A percentile compares a stretch with the other conserved stretches of the same genome.
Evolutionary conservation across 352 stramenopile genomes (phyloP).

Genomic region (Plasmopara halstedii): DNA sequence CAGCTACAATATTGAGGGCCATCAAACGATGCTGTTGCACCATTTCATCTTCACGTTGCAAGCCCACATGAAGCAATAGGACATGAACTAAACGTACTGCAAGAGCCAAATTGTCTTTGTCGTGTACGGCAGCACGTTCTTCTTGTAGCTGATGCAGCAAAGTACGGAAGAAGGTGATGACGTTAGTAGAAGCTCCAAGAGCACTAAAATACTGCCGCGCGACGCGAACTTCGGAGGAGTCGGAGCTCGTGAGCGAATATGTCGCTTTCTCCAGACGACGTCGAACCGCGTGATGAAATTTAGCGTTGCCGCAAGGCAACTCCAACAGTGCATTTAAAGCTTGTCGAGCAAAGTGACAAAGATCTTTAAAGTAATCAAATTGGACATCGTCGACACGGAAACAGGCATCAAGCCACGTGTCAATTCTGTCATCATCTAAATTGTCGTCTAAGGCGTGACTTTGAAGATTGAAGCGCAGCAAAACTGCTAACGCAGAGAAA

Average conservation of each 20-base stretch:
- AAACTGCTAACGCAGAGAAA: constrained; percentile 20
- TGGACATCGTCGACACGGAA: constrained; percentile 30
- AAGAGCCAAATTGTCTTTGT: constrained; percentile 16
- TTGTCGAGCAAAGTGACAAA: constrained; percentile 34
- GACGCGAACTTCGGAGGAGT: constrained; percentile 5
- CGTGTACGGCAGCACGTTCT: constrained; percentile 1
- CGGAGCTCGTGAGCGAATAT: not conserved
- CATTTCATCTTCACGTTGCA: constrained; percentile 21
- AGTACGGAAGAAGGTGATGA: constrained; percentile 15
- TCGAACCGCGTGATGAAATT: constrained; percentile 14
- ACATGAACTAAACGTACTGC: constrained; percentile 38
- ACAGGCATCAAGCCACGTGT: constrained; percentile 54
- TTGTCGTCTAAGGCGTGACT: constrained; percentile 1
- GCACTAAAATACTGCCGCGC: constrained; percentile 21
- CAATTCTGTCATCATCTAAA: constrained; percentile 12
- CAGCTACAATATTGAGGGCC: constrained; percentile 21
- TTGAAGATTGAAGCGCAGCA: constrained; percentile 18
- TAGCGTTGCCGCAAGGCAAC: constrained; percentile 9
- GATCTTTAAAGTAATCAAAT: constrained; percentile 32
- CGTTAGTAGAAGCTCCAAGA: constrained; percentile 13
- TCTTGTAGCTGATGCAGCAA: constrained; percentile 23
- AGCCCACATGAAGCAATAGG: constrained; percentile 41
- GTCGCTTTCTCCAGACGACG: constrained; percentile 21
- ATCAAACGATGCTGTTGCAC: constrained; percentile 24
- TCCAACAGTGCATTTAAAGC: constrained; percentile 27